A percentile compares a stretch with the other conserved stretches of the same genome.
Evolutionary conservation across 164 flowering plant species (phyloP).

Genomic region (Vitis riparia): DNA sequence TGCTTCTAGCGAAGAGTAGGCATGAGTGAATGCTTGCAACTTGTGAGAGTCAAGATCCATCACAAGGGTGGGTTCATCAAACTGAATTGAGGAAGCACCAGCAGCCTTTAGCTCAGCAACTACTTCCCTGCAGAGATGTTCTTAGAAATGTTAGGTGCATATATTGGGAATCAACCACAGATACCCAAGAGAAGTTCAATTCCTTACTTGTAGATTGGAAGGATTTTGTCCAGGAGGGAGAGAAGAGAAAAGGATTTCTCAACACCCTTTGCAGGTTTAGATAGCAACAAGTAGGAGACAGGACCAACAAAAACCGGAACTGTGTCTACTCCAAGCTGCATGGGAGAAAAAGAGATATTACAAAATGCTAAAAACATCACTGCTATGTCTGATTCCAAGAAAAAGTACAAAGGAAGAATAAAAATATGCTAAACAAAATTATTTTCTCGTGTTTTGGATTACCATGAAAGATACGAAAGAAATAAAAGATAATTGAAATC

Average conservation of each 20-base stretch:
- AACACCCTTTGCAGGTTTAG: conserved; percentile 78
- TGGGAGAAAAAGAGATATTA: neutral
- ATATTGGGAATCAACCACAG: neutral
- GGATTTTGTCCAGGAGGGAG: conserved; percentile 53
- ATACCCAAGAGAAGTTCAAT: neutral
- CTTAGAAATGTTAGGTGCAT: too few relatives aligned
- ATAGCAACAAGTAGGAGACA: conserved; percentile 68
- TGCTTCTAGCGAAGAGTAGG: conserved; percentile 62
- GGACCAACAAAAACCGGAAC: conserved; percentile 78
- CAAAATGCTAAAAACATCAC: neutral
- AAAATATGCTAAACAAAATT: neutral
- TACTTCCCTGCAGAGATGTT: conserved; percentile 48
- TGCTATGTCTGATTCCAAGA: too few relatives aligned
- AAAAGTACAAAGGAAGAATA: neutral
- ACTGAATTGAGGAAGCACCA: conserved; percentile 77
- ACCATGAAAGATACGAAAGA: neutral
- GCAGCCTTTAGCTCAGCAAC: conserved; percentile 62
- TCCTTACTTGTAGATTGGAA: conserved; percentile 73
- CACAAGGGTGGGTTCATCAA: conserved; percentile 70
- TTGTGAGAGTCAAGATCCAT: conserved; percentile 64
- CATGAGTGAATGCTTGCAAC: conserved; percentile 53
- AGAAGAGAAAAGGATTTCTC: conserved; percentile 66
- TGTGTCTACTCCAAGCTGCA: conserved; percentile 74
- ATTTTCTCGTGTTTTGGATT: neutral
- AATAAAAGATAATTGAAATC: too few relatives aligned